A percentile compares a stretch with the other conserved stretches of the same genome.
These are phyloP conservation scores for Rutstroemia sydowiana DNA, from an alignment of 2,329 filamentous ascomycete genomes.

Conservation along the genomic window DNA sequence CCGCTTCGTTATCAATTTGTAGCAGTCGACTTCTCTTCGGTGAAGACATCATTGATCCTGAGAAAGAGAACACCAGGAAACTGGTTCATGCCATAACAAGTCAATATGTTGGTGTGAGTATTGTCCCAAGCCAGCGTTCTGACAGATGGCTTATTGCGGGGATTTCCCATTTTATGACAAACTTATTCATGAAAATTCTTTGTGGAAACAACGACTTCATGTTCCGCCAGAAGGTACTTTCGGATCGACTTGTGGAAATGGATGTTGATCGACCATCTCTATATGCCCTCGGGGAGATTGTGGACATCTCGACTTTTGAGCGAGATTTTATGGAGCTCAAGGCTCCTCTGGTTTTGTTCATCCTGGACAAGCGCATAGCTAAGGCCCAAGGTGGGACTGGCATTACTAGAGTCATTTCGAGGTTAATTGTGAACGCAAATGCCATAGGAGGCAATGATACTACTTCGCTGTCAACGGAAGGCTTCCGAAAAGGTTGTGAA, in stretches of 20 bases:
- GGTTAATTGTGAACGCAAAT: conserved; percentile 78
- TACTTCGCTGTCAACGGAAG: conserved; percentile 60
- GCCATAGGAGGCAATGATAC: conserved; percentile 69
- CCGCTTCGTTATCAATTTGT: conserved; percentile 79
- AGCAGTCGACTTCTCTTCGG: conserved; percentile 82
- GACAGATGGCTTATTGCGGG: conserved; percentile 89
- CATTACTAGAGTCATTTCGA: conserved; percentile 76
- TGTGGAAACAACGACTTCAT: conserved; percentile 94
- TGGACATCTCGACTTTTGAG: conserved; percentile 79
- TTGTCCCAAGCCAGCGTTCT: conserved; percentile 71
- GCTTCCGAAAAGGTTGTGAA: conserved; percentile 79
- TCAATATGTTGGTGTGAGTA: conserved; percentile 92
- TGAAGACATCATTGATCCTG: conserved; percentile 75
- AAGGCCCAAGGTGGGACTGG: conserved; percentile 79
- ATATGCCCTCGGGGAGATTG: conserved; percentile 66
- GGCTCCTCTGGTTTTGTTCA: conserved; percentile 83
- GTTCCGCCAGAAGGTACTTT: conserved; percentile 78
- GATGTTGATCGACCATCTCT: conserved; percentile 80
- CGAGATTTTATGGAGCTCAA: conserved; percentile 87
- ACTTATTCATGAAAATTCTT: conserved; percentile 81
- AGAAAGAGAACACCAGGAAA: conserved; percentile 72
- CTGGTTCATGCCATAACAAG: conserved; percentile 79
- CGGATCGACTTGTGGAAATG: conserved; percentile 72
- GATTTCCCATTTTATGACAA: conserved; percentile 90
- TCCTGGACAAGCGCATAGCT: conserved; percentile 81